Evolutionary conservation across 23 red algal genomes (phyloP).

Genomic region (Agarophyton chilense): DNA sequence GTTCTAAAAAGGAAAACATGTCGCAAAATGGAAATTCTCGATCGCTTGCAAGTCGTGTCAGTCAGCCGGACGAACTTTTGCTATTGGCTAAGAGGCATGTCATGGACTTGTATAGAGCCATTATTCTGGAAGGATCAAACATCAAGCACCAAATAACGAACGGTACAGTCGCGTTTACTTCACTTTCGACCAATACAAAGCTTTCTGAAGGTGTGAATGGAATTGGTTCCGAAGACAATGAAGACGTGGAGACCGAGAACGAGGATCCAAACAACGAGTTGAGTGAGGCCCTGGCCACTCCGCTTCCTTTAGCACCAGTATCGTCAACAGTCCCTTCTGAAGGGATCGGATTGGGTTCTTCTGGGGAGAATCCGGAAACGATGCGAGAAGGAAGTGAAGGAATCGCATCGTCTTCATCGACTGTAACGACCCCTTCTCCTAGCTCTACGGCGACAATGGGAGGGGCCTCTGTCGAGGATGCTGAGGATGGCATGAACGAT

Average conservation of each 20-base stretch:
- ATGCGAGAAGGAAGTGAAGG: not conserved
- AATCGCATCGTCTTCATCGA: not conserved
- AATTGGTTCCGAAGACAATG: not conserved
- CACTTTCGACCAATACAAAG: not conserved
- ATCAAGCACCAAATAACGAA: not conserved
- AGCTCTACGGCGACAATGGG: not conserved
- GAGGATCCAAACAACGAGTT: not conserved
- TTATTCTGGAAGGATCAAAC: not conserved
- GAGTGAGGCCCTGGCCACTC: not conserved
- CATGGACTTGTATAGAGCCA: not conserved
- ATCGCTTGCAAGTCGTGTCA: not conserved
- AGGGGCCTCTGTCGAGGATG: not conserved
- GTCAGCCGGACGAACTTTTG: not conserved
- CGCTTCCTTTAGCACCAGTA: not conserved
- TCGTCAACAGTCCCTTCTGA: not conserved
- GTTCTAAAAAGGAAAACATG: not conserved
- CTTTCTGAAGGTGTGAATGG: not conserved
- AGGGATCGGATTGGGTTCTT: not conserved
- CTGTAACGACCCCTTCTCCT: not conserved
- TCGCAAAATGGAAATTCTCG: not conserved
- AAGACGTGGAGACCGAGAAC: not conserved
- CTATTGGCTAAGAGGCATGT: not conserved
- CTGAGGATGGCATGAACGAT: not conserved
- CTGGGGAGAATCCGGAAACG: not conserved
- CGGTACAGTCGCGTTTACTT: not conserved